These are phyloP conservation scores for Sphagnum magellanicum DNA, from an alignment of 228 moss, liverwort and hornwort genomes.

Conservation along the genomic window DNA sequence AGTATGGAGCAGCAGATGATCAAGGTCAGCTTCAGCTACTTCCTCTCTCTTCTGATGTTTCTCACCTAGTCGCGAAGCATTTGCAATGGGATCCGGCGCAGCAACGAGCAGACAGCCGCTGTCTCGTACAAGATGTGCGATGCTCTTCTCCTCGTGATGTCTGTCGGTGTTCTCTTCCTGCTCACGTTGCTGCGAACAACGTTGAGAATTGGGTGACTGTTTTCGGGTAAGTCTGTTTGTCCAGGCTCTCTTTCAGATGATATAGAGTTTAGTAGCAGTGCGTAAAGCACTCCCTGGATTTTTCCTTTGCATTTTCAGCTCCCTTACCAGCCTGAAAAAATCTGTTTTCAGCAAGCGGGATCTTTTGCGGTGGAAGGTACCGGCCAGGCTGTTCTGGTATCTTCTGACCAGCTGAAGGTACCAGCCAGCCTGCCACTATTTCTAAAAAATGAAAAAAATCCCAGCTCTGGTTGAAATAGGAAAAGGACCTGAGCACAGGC, in stretches of 20 bases:
- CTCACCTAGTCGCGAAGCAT: too few relatives aligned
- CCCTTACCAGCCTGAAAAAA: not conserved
- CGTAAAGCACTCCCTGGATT: not conserved
- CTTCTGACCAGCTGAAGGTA: too few relatives aligned
- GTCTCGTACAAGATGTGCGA: not conserved
- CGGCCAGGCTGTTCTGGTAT: too few relatives aligned
- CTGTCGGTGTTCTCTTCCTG: not conserved
- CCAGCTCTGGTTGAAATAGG: too few relatives aligned
- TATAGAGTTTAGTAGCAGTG: not conserved
- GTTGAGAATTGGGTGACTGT: conserved; percentile 36
- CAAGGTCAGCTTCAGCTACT: not conserved
- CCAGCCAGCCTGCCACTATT: too few relatives aligned
- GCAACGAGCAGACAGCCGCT: too few relatives aligned
- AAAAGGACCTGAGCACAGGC: too few relatives aligned
- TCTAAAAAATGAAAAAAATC: too few relatives aligned
- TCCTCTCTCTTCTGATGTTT: too few relatives aligned
- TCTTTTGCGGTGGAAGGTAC: too few relatives aligned
- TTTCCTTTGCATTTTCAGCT: not conserved
- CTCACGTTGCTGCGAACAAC: not conserved
- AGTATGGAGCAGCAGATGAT: not conserved
- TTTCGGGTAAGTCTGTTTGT: conserved; percentile 21
- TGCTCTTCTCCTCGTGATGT: not conserved
- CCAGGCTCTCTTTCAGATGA: not conserved
- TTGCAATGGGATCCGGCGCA: not conserved
- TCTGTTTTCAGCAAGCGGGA: not conserved